Conservation (phyloP, 1,284 basidiomycete species). For the Leucoagaricus sp. region DNA sequence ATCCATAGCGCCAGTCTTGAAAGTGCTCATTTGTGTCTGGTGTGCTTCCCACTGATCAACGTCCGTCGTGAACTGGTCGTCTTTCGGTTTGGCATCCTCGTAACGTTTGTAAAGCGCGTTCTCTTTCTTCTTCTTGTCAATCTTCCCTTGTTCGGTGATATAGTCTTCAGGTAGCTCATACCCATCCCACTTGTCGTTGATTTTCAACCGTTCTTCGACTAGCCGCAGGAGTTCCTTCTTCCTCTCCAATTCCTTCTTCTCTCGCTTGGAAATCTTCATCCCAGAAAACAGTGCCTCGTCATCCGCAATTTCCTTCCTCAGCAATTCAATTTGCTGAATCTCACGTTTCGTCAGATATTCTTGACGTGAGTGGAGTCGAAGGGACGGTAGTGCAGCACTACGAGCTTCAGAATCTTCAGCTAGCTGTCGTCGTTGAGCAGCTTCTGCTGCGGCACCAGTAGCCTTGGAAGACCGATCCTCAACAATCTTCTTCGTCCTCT, state of each 20-base stretch:
- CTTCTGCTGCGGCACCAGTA: conserved; percentile 78
- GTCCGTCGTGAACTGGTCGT: conserved; percentile 93
- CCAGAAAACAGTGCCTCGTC: conserved; percentile 87
- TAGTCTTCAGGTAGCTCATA: conserved; percentile 97
- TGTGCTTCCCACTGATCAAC: conserved; percentile 95
- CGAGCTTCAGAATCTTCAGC: conserved; percentile 86
- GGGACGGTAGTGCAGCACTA: conserved; percentile 76
- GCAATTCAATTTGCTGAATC: conserved; percentile 92
- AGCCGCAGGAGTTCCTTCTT: conserved; percentile 93
- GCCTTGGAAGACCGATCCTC: conserved; percentile 86
- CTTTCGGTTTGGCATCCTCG: conserved; percentile 87
- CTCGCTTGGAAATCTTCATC: conserved; percentile 87
- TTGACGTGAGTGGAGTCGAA: conserved; percentile 86
- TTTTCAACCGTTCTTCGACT: conserved; percentile 91
- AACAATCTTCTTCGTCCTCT: conserved; percentile 88
- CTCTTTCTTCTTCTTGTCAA: conserved; percentile 96
- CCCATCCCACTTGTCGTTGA: conserved; percentile 93
- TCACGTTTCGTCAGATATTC: conserved; percentile 97
- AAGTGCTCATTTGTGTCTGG: conserved; percentile 88
- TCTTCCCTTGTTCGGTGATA: conserved; percentile 97
- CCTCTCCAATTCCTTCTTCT: conserved; percentile 79
- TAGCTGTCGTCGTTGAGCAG: conserved; percentile 76
- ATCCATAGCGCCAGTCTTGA: conserved; percentile 89
- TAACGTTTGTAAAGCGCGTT: conserved; percentile 93
- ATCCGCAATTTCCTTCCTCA: conserved; percentile 91